Percentiles rank a stretch among this genome's conserved stretches.
Evolutionary conservation across 306 rosid genomes (phyloP).

Genomic region (Prinsepia uniflora): DNA sequence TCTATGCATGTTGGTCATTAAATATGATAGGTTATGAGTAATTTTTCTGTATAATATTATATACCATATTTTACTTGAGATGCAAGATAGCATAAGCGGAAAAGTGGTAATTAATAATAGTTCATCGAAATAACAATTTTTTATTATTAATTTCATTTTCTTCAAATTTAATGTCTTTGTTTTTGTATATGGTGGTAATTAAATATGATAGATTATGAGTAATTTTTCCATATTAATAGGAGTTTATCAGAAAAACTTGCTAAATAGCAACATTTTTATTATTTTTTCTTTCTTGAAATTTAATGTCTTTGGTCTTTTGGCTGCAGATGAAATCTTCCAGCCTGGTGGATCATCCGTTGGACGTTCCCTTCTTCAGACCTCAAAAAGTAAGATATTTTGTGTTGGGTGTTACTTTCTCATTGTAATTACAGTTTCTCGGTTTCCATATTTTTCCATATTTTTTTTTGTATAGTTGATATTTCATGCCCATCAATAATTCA

Average conservation of each 20-base stretch:
- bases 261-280: neutral
- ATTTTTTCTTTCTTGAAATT: neutral
- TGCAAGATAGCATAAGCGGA: too few species aligned
- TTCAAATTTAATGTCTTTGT: neutral
- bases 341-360: conserved; percentile 32
- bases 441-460: neutral
- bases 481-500: conserved; percentile 2
- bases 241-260: too few species aligned
- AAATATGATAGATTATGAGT: too few species aligned
- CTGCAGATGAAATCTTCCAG: conserved; percentile 49
- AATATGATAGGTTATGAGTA: too few species aligned
- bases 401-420: neutral
- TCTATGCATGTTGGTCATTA: too few species aligned
- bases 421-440: neutral
- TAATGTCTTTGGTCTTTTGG: neutral
- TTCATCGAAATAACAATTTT: too few species aligned
- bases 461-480: neutral
- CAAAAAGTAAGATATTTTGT: conserved; percentile 39
- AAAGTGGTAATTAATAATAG: too few species aligned
- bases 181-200: too few species aligned
- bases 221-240: too few species aligned
- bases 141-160: neutral
- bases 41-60: too few species aligned
- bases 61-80: too few species aligned
- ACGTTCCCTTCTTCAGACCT: conserved; percentile 78